Percentiles rank a stretch among this genome's conserved stretches.
These are phyloP conservation scores for Candida takata DNA, from an alignment of 805 yeast genomes.

Conservation along the genomic window DNA sequence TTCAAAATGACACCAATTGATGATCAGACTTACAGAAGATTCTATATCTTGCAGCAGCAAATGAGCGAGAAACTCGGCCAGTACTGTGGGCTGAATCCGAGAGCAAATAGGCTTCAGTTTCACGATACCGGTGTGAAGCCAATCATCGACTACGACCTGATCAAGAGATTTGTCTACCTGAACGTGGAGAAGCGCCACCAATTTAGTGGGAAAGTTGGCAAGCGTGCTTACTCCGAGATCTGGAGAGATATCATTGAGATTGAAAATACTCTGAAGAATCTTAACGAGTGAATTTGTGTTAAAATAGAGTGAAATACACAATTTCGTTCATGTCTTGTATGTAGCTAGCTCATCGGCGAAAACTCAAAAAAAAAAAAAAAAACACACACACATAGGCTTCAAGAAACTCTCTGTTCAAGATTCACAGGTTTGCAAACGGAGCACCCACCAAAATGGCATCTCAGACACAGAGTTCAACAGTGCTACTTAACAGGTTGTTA, in stretches of 20 bases:
- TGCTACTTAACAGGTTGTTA: conserved; percentile 60
- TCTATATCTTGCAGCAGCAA: conserved; percentile 84
- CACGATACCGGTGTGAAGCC: conserved; percentile 46
- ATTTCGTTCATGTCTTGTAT: too few species aligned
- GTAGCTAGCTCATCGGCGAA: too few species aligned
- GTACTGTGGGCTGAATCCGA: conserved; percentile 75
- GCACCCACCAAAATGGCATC: conserved; percentile 23
- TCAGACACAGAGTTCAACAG: conserved; percentile 36
- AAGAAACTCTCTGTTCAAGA: too few species aligned
- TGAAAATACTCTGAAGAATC: conserved; percentile 33
- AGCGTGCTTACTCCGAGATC: conserved; percentile 48
- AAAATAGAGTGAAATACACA: too few species aligned
- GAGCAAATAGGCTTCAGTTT: conserved; percentile 31
- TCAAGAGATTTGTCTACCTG: conserved; percentile 45
- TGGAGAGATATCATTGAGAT: conserved; percentile 62
- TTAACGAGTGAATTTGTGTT: conserved; percentile 2
- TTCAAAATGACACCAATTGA: conserved; percentile 65
- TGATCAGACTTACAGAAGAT: conserved; percentile 70
- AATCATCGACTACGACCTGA: conserved; percentile 54
- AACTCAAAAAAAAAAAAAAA: too few species aligned
- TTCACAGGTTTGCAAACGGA: background rate
- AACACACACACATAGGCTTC: too few species aligned
- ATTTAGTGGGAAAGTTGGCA: conserved; percentile 51
- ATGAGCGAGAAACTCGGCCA: conserved; percentile 70
- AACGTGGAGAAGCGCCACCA: conserved; percentile 50